Evolutionary conservation across 495 filamentous ascomycete genomes (phyloP).

Genomic region (Elasticomyces elasticus): DNA sequence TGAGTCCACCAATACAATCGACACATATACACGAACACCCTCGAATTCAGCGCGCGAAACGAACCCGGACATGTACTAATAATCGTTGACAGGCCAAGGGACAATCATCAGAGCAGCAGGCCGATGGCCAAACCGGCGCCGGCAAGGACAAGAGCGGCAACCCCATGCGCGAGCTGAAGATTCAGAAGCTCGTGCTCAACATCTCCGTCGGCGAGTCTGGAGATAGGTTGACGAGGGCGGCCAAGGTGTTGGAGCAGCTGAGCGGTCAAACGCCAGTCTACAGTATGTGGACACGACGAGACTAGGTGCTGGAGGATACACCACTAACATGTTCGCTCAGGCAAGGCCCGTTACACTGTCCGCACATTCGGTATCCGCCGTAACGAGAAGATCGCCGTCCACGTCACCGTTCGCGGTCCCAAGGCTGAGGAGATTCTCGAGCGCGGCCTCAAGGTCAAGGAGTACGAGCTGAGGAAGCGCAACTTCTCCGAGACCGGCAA

Average conservation of each 20-base stretch:
- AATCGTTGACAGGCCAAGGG: constrained; percentile 17
- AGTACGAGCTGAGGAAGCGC: constrained; percentile 96
- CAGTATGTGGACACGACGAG: constrained; percentile 45
- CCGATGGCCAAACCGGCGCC: constrained; percentile 14
- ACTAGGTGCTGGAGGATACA: background rate
- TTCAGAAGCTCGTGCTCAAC: constrained; percentile 99
- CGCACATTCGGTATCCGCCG: constrained; percentile 99
- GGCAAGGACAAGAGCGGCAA: constrained; percentile 56
- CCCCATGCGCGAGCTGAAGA: constrained; percentile 98
- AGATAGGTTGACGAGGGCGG: constrained; percentile 98
- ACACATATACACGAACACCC: background rate
- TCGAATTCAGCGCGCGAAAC: background rate
- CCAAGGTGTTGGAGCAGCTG: constrained; percentile 99
- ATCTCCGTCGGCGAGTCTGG: constrained; percentile 99
- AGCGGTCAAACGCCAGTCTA: constrained; percentile 99
- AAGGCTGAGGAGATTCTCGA: constrained; percentile 99
- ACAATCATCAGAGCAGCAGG: constrained; percentile 21
- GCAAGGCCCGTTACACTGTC: constrained; percentile 99
- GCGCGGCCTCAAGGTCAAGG: constrained; percentile 99
- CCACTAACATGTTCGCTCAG: constrained; percentile 31
- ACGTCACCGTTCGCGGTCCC: constrained; percentile 98
- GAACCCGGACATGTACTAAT: background rate
- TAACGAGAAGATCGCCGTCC: constrained; percentile 99
- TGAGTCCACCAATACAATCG: constrained; percentile 8
- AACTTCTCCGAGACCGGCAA: constrained; percentile 99